Conservation (phyloP, 495 filamentous ascomycete species). For the Pseudevernia furfuracea region DNA sequence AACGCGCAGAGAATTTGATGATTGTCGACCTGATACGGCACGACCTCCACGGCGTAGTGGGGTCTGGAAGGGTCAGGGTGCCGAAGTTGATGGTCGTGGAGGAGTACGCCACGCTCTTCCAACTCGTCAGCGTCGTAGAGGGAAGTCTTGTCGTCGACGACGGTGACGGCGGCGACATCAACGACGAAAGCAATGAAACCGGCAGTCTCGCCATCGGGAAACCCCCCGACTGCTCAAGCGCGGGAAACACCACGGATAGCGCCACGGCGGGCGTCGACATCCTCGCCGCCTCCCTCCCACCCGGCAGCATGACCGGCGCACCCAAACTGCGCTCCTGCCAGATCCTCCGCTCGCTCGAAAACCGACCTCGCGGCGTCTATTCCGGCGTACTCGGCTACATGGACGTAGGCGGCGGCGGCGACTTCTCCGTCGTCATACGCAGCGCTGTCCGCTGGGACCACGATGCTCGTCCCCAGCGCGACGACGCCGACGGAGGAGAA, state of each 20-base stretch:
- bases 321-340: slow-evolving; percentile 87
- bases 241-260: not conserved
- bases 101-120: slow-evolving; percentile 81
- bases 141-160: slow-evolving; percentile 35
- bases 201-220: not conserved
- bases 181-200: slow-evolving; percentile 18
- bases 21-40: slow-evolving; percentile 92
- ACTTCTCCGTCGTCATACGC: slow-evolving; percentile 83
- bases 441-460: slow-evolving; percentile 64
- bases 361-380: slow-evolving; percentile 65
- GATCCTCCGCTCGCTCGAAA: slow-evolving; percentile 65
- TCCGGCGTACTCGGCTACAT: slow-evolving; percentile 85
- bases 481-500: slow-evolving; percentile 16
- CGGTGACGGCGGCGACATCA: not conserved
- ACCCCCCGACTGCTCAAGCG: not conserved
- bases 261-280: slow-evolving; percentile 60
- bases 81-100: slow-evolving; percentile 72
- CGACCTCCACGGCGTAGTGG: slow-evolving; percentile 76
- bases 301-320: slow-evolving; percentile 91
- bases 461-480: slow-evolving; percentile 27
- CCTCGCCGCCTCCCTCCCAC: slow-evolving; percentile 69
- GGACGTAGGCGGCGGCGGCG: slow-evolving; percentile 74
- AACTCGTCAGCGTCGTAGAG: slow-evolving; percentile 82
- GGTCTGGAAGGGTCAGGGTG: slow-evolving; percentile 57
- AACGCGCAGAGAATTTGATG: slow-evolving; percentile 95